These are phyloP conservation scores for Trametes cinnabarina DNA, from an alignment of 768 basidiomycete species.

Conservation along the genomic window DNA sequence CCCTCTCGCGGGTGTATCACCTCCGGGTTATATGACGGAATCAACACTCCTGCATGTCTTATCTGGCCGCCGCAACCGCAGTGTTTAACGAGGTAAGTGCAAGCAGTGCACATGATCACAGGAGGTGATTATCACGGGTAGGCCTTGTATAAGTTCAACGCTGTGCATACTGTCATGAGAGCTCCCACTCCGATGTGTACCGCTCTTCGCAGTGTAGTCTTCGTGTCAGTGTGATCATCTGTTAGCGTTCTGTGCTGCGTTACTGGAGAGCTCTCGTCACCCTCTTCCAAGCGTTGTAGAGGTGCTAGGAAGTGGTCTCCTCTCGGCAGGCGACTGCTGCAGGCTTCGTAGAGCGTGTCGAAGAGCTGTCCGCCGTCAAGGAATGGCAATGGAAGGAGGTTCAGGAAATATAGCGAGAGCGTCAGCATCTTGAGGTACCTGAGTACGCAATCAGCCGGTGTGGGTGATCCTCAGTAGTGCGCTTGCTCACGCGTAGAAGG, in stretches of 20 bases:
- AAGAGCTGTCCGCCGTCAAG: conserved; percentile 73
- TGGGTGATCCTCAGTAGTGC: background rate
- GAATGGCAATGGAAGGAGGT: conserved; percentile 68
- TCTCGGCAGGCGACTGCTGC: background rate
- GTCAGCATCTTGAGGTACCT: conserved; percentile 66
- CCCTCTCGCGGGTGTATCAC: conserved; percentile 8
- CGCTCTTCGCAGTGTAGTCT: background rate
- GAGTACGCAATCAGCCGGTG: background rate
- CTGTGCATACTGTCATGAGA: background rate
- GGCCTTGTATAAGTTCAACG: background rate
- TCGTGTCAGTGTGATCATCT: background rate
- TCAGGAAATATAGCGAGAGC: conserved; percentile 81
- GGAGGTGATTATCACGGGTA: background rate
- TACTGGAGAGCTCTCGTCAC: background rate
- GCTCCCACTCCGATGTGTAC: background rate
- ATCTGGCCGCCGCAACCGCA: no score
- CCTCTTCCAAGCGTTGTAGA: background rate
- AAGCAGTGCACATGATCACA: no score
- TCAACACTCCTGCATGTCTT: background rate
- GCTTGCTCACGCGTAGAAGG: conserved; percentile 57
- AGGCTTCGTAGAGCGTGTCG: conserved; percentile 25
- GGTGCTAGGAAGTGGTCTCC: background rate
- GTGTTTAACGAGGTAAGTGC: no score
- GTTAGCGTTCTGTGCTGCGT: background rate
- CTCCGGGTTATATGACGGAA: conserved; percentile 10